phyloP scores from a whole-genome alignment of 179 eudicot species.

The Corrigiola litoralis region DNA sequence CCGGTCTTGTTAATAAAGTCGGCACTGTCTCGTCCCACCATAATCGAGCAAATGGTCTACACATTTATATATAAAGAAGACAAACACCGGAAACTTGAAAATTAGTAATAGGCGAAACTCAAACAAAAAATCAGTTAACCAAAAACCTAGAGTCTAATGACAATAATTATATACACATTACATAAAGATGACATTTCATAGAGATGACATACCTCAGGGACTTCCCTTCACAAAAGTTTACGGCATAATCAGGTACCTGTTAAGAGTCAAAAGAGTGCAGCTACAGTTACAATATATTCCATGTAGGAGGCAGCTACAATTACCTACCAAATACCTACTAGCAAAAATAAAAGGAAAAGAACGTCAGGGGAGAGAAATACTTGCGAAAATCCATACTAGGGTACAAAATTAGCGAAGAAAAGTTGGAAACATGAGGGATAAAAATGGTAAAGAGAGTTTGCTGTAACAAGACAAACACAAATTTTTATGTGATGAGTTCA shows the following conservation, averaged over 20 bases:
- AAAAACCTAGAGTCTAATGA: too few species aligned
- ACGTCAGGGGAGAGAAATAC: not conserved
- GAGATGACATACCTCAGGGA: slow-evolving; percentile 26
- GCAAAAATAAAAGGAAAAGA: too few species aligned
- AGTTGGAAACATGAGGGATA: too few species aligned
- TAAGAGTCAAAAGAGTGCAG: not conserved
- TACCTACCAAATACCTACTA: too few species aligned
- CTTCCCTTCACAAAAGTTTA: slow-evolving; percentile 35
- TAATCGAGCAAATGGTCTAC: slow-evolving; percentile 56
- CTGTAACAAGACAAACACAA: too few species aligned
- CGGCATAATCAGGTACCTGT: slow-evolving; percentile 55
- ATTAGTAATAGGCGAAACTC: not conserved
- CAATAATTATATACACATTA: too few species aligned
- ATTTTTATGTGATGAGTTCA: too few species aligned
- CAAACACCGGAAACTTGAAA: not conserved
- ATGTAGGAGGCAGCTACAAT: slow-evolving; percentile 1
- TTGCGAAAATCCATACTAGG: not conserved
- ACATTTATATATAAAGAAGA: not conserved
- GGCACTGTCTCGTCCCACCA: slow-evolving; percentile 67
- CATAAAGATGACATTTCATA: not conserved
- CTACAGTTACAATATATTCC: not conserved
- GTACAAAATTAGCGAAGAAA: too few species aligned
- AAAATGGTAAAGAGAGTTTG: too few species aligned
- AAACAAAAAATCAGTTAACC: too few species aligned
- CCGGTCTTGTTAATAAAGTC: slow-evolving; percentile 45